Percentiles rank a stretch among this genome's conserved stretches.
Conservation (phyloP, 768 basidiomycete genomes). For the Epithele typhae region DNA sequence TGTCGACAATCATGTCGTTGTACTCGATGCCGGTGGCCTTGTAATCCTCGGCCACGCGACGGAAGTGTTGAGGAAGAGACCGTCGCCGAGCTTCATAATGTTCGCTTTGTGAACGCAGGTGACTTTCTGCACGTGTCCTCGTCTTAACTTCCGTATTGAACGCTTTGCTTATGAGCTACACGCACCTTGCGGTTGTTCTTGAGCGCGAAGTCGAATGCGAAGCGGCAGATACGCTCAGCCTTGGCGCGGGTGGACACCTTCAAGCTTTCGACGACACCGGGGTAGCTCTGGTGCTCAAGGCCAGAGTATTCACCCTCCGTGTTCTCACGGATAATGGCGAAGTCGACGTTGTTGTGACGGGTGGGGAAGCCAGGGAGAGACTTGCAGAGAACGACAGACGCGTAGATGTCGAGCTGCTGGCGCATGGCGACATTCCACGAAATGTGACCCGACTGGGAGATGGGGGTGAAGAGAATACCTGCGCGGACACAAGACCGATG, state of each 20-base stretch:
- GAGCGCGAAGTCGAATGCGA: constrained; percentile 97
- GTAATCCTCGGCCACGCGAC: constrained; percentile 94
- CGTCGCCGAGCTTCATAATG: constrained; percentile 99
- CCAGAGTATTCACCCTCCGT: constrained; percentile 99
- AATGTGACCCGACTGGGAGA: constrained; percentile 93
- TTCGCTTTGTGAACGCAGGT: constrained; percentile 99
- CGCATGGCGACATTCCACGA: constrained; percentile 99
- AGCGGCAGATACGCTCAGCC: constrained; percentile 93
- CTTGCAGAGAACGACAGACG: constrained; percentile 97
- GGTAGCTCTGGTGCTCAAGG: constrained; percentile 95
- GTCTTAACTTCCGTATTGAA: not conserved
- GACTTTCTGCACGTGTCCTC: constrained; percentile 68
- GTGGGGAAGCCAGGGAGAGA: constrained; percentile 95
- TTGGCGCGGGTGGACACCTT: constrained; percentile 96
- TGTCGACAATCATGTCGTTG: constrained; percentile 99
- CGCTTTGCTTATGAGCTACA: not conserved
- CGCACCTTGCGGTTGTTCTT: constrained; percentile 96
- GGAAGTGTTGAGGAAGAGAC: constrained; percentile 99
- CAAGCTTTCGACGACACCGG: constrained; percentile 96
- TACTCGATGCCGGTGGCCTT: constrained; percentile 84
- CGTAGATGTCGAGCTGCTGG: constrained; percentile 98
- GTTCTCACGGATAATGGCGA: constrained; percentile 99
- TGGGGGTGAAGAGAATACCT: constrained; percentile 99
- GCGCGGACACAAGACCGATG: not conserved
- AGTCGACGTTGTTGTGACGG: constrained; percentile 94